Base-by-base conservation (phyloP, 1,284 basidiomycete genomes). In the Ganoderma meredithae region DNA sequence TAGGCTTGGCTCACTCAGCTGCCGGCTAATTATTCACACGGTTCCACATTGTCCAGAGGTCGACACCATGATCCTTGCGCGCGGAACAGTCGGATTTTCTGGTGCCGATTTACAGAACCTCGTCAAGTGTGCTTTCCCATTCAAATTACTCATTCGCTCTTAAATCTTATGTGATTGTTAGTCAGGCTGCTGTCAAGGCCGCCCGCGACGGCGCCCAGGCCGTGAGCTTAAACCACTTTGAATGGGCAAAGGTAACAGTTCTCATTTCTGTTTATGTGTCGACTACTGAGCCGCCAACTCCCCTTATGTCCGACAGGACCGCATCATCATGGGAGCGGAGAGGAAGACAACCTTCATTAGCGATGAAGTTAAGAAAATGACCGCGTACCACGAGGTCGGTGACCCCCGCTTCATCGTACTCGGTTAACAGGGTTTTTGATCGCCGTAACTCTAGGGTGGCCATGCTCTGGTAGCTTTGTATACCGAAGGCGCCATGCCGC, bases 291-390 rank as follows among this genome's bases (percentile, higher is more conserved):
- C 63, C 31, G 56, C 58, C 58, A 60, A 70, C 15, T 39, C 36
- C 19, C 66, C 55, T 41, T n/a, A 52, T 56, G 60, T 63, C 62
- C 60, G 55, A 59, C 76, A 92, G 92, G 95, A 97, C 80, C 92
- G 95, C 63, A 97, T 98, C 73, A 82, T 97, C 72, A 96, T 98
- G 95, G 96, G 97, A 60, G 94, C 94, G 31, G 96, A 98, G 80
- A 86, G 96, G 72, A 93, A 90, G 82, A 96, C 93, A 69, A 90
- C 92, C 60, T 96, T 90, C 77, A 94, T 97, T 67, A 92, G 94
- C 71, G 90, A 92, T 31, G 92, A 95, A 78, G 90, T 88, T 41
- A 97, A 96, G 79, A 83, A 90, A 70, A 89, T 94, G 67, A 98
- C 96, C 0, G 97, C 97, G 7, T 98, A 97, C 81, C 97, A 98